Evolutionary conservation across 345 rosid genomes (phyloP), one percentile per base, ranked within the genome.

Genomic region (Ceriops zippeliana): DNA sequence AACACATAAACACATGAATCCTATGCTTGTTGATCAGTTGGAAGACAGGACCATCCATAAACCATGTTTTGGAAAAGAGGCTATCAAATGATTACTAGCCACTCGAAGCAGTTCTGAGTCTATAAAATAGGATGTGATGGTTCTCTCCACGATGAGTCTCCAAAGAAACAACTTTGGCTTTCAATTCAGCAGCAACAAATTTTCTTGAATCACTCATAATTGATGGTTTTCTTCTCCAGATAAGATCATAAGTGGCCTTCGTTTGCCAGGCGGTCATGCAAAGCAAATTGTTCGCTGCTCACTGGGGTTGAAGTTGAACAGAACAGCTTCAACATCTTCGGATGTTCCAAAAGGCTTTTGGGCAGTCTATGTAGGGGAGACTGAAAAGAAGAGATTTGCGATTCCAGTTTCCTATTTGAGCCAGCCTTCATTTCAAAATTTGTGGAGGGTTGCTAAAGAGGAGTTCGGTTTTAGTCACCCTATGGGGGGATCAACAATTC

Each of bases 291-390:
- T 28, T 24, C 30, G 65, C 15, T 2, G 57, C 7, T 16, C 35
- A 21, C 27, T 26, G 15, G 17, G 58, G 58, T 26, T 54, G 28
- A 22, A 54, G 49, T 3, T 42, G 17, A 54, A 22, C 27, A 54
- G 16, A 54, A 28, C 8, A 19, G 5, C 58, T 22, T 26, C 47
- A 53, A 6, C 24, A 57, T 58, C 34, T 59, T 7, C 52, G 31
- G 22, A 24, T 30, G 85, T 81, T 7, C 87, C 86, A 6, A 82
- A 83, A 69, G 85, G 85, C 0, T 79, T 64, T 76, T 21, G 82
- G 24, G 82, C 81, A 5, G 81, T 86, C 27, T 78, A 78, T 62
- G 75, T 75, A 60, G 85, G 87, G 63, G 79, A 80, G 60, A 75
- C 61, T 0, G 37, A 73, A 31, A 81, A 67, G 71, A 80, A 78